Evolutionary conservation across 2,329 filamentous ascomycete species (phyloP).

Genomic region (Ophiostoma australiae): DNA sequence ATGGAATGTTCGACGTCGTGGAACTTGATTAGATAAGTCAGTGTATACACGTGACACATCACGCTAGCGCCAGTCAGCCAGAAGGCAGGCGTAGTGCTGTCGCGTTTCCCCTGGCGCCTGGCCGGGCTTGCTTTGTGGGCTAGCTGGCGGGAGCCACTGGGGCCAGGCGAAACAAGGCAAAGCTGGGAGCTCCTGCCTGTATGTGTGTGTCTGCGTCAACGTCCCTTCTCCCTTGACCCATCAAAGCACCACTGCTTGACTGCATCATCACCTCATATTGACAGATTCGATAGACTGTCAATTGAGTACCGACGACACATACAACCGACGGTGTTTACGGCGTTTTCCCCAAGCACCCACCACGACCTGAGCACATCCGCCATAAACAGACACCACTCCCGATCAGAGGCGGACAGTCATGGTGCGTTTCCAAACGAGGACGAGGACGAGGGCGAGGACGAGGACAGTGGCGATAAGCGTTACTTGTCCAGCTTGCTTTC

Average conservation of each 20-base stretch:
- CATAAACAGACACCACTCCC: background rate
- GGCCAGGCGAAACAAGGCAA: constrained; percentile 15
- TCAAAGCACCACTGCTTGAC: background rate
- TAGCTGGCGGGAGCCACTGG: background rate
- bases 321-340: background rate
- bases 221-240: constrained; percentile 9
- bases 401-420: constrained; percentile 11
- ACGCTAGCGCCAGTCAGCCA: background rate
- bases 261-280: background rate
- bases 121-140: constrained; percentile 8
- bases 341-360: background rate
- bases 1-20: background rate
- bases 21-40: constrained; percentile 12
- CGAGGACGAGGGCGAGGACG: background rate
- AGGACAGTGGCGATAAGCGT: background rate
- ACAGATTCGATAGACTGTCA: background rate
- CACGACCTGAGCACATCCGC: background rate
- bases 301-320: constrained; percentile 9
- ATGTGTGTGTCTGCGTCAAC: background rate
- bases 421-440: constrained; percentile 1
- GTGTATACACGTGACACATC: background rate
- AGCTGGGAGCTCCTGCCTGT: constrained; percentile 15
- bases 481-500: no score
- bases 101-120: constrained; percentile 46
- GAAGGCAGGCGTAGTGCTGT: constrained; percentile 34